Percentiles rank a stretch among this genome's conserved stretches.
Evolutionary conservation across 345 rosid species (phyloP).

Genomic region (Dovyalis caffra): DNA sequence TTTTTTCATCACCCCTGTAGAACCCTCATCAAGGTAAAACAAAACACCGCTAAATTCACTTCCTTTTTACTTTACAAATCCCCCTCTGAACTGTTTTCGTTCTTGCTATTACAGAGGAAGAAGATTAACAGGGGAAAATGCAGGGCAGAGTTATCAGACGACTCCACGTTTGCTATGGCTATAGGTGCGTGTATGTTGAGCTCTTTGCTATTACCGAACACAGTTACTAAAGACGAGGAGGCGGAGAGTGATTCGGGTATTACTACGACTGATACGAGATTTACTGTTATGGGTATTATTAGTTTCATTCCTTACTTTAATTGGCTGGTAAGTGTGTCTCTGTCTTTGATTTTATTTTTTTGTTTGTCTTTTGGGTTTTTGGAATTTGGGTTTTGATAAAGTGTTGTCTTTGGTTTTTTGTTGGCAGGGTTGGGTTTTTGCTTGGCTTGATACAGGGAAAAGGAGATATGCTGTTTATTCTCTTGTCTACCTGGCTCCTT

Average conservation of each 20-base stretch:
- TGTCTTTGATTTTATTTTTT: background rate
- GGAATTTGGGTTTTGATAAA: background rate
- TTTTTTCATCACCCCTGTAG: background rate
- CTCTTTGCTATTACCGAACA: conserved; percentile 59
- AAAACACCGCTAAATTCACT: background rate
- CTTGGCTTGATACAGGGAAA: conserved; percentile 93
- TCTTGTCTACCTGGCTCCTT: conserved; percentile 77
- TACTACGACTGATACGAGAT: conserved; percentile 66
- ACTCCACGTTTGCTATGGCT: conserved; percentile 66
- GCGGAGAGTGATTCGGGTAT: conserved; percentile 47
- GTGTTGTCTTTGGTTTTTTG: background rate
- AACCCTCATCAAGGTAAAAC: conserved; percentile 32
- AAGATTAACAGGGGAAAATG: conserved; percentile 33
- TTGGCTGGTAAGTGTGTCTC: conserved; percentile 67
- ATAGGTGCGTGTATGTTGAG: conserved; percentile 78
- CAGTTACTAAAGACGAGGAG: conserved; percentile 28
- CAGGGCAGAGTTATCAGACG: conserved; percentile 64
- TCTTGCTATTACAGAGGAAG: conserved; percentile 26
- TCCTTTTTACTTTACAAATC: background rate
- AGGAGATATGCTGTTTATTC: conserved; percentile 77
- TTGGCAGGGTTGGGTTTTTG: conserved; percentile 89
- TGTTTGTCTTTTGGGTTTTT: background rate
- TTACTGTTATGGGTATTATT: conserved; percentile 88
- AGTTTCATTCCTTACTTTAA: conserved; percentile 92
- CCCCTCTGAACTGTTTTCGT: background rate